phyloP scores from a whole-genome alignment of 2,329 filamentous ascomycete genomes.

The Elsinoe arachidis region DNA sequence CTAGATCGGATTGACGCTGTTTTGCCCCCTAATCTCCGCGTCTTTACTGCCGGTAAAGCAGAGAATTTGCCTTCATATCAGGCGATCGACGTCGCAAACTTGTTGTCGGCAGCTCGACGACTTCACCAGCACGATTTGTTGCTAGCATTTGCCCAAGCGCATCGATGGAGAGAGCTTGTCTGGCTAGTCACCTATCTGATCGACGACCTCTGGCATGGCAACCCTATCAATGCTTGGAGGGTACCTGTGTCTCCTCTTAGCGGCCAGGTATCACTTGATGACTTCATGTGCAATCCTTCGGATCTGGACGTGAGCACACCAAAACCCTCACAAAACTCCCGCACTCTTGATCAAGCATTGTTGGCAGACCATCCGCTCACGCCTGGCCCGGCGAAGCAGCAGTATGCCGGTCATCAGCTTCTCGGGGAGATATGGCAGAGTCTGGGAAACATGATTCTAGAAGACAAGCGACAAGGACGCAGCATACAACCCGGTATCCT shows the following conservation, averaged over 20 bases:
- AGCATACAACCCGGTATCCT: conserved; percentile 36
- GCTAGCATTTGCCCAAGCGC: conserved; percentile 12
- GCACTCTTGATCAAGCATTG: neutral
- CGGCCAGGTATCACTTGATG: conserved; percentile 16
- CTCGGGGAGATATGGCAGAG: conserved; percentile 40
- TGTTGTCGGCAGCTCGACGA: conserved; percentile 7
- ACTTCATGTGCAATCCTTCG: conserved; percentile 14
- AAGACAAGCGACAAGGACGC: conserved; percentile 21
- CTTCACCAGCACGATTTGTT: conserved; percentile 5
- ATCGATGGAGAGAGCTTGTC: conserved; percentile 36
- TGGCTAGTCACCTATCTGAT: conserved; percentile 39
- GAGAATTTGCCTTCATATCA: neutral
- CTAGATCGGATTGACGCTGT: conserved; percentile 29
- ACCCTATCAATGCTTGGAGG: conserved; percentile 3
- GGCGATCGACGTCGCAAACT: neutral
- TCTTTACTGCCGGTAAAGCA: neutral
- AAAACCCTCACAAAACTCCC: neutral
- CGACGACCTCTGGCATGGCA: conserved; percentile 23
- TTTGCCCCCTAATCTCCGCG: conserved; percentile 29
- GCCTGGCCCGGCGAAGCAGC: neutral
- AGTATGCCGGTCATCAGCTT: conserved; percentile 24
- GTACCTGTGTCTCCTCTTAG: neutral
- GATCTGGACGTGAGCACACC: neutral
- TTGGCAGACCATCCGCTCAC: conserved; percentile 1
- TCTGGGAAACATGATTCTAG: conserved; percentile 38